Conservation (phyloP, 345 rosid genomes). For the Citrus glauca region DNA sequence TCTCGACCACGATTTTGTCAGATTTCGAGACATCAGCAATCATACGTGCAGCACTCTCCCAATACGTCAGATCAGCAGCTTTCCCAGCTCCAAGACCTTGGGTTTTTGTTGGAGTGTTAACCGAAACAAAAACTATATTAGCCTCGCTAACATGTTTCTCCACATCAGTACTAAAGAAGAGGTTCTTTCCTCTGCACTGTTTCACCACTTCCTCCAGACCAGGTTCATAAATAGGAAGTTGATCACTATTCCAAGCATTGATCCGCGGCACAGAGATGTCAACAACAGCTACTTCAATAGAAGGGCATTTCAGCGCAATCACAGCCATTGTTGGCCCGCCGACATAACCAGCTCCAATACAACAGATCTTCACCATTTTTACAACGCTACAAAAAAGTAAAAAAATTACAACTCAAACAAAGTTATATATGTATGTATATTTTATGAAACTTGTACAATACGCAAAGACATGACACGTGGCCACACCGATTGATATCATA, state of each 20-base stretch:
- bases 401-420: not conserved
- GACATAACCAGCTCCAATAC: constrained; percentile 73
- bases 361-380: constrained; percentile 73
- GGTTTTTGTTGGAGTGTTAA: constrained; percentile 73
- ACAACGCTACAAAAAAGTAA: not conserved
- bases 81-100: constrained; percentile 77
- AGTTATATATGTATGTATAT: not conserved
- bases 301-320: constrained; percentile 62
- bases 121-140: constrained; percentile 69
- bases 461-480: not conserved
- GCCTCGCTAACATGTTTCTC: constrained; percentile 62
- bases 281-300: constrained; percentile 57
- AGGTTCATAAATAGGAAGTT: constrained; percentile 70
- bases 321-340: constrained; percentile 85
- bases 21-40: constrained; percentile 73
- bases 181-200: constrained; percentile 57
- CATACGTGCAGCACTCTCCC: constrained; percentile 85
- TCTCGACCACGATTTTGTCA: constrained; percentile 72
- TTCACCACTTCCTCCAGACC: constrained; percentile 65
- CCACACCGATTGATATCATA: not conserved
- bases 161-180: constrained; percentile 63
- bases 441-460: not conserved
- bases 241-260: constrained; percentile 65
- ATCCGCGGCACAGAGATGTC: constrained; percentile 58
- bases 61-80: constrained; percentile 75